Base-by-base conservation (phyloP, 2,329 filamentous ascomycete species). In the Fusarium vanettenii region DNA sequence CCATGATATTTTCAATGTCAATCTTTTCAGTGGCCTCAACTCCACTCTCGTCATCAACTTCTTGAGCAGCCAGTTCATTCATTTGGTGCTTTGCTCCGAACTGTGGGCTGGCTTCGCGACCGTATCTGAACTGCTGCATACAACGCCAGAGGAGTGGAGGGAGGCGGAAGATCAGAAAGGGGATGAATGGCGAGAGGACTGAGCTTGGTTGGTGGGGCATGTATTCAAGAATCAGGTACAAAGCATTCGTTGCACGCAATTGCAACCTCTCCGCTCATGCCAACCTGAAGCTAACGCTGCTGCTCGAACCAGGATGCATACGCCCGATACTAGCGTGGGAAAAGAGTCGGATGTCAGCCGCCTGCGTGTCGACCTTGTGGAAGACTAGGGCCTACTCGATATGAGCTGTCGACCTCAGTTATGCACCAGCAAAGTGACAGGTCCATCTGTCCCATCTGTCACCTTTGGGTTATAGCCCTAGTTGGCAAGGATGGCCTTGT, bases 21-120 rank as follows among this genome's bases (percentile, higher is more conserved):
- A 81, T 33, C 20, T 84, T 9, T 72, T 85, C 29, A 81, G 82
- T 9, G 81, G 84, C 1, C 64, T 87, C 22, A 84, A 82, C 11
- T 78, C 82, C 76, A 83, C 83, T 13, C 84, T 81, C 9, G 62
- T 85, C 4, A 78, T 84, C 33, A 90, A 89, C 76, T 82, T 89
- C 61, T 59, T 88, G 6, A 83, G 84, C 14, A 67, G 85, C 2
- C 86, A 90, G 73, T 75, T 89, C 18, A 48, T 87, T 20, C 84
- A 87, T 48, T 33, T 74, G 20, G 68, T 69, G 13, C 25, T 75
- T 20, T 69, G 68, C 18, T 66, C 69, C 7, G 72, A 74, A 27
- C 50, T 74, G 10, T 74, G 72, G 72, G 72, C 69, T 11, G 37
- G 64, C 5, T 74, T 74, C n/a, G 72, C 72, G 18, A 60, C 60